Evolutionary conservation across 345 rosid genomes (phyloP).

Genomic region (Arabis alpina): DNA sequence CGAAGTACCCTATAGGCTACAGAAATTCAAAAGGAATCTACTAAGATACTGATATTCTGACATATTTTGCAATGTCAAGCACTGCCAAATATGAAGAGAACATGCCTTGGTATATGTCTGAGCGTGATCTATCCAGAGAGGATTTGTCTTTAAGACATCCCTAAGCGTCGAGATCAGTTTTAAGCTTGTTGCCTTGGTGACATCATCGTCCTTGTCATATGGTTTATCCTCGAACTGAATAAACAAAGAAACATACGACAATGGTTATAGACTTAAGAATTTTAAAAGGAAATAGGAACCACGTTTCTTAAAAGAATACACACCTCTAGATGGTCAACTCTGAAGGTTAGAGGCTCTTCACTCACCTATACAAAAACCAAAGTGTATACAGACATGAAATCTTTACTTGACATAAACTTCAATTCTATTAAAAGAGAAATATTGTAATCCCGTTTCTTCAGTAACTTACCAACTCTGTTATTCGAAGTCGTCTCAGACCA

Average conservation of each 20-base stretch:
- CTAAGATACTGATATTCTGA: constrained; percentile 8
- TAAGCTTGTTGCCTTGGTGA: constrained; percentile 79
- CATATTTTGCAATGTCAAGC: not conserved
- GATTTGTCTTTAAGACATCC: constrained; percentile 78
- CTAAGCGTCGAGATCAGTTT: constrained; percentile 83
- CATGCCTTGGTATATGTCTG: constrained; percentile 77
- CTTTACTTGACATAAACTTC: too few species aligned
- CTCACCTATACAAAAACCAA: constrained; percentile 54
- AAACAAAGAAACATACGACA: constrained; percentile 22
- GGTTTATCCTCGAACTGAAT: constrained; percentile 61
- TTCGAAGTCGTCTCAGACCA: constrained; percentile 80
- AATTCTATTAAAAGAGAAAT: too few species aligned
- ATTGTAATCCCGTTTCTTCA: not conserved
- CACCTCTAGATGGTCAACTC: constrained; percentile 89
- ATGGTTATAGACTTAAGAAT: not conserved
- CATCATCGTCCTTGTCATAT: constrained; percentile 84
- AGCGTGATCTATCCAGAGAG: constrained; percentile 92
- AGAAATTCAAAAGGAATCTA: constrained; percentile 24
- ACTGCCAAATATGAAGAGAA: constrained; percentile 15
- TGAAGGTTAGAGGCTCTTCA: constrained; percentile 84
- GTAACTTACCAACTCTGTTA: constrained; percentile 77
- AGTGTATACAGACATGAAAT: not conserved
- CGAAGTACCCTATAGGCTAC: constrained; percentile 88
- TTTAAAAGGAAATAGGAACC: not conserved
- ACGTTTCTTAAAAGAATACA: constrained; percentile 8